Base-by-base conservation (phyloP, 306 rosid genomes). In the Medicago arabica region DNA sequence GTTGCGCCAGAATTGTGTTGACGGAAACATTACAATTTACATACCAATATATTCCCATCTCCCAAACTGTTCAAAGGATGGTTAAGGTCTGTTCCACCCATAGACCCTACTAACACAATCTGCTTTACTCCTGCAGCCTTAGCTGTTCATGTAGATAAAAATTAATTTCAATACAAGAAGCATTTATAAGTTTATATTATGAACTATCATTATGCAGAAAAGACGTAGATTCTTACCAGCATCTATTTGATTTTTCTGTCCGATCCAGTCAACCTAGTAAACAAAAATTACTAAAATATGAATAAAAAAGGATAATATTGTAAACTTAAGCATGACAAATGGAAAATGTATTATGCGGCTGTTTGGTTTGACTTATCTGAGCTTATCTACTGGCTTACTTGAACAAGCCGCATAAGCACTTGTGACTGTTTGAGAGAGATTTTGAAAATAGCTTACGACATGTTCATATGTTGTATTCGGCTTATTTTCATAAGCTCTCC, bases 221-320 rank as follows among this genome's bases (percentile, higher is more conserved):
- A 62, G 44, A 43, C 8, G 13, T 23, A 17, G 9, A 62, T 31
- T 23, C 85, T 79, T 69, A 92, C 98, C 98, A 54, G 92, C 91
- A 81, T 92, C 98, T 66, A 95, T 90, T 76, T 95, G 98, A 77
- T 90, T 95, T 81, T 90, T 95, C 87, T 92, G 97, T 68, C 98
- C 97, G 74, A 95, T 77, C 98, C 97, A 95, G 76, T 95, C 98
- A 84, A 95, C 93, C 98, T 95, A 81, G 59, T 23, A 82, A 31
- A 77, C 51, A 79, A 61, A 80, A 82, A 43, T 69, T 46, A 70
- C 34, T 3, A 74, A 28, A 69, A 41, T 57, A 65, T 78, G 12
- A 81, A 66, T 38, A 41, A 28, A 61, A 13, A 68, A 13, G 51
- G 47, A 63, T 13, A 16, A 72, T 15, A 60, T 43, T 40, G 41